These are phyloP conservation scores for Psophocarpus tetragonolobus DNA, from an alignment of 306 rosid species.

Conservation along the genomic window DNA sequence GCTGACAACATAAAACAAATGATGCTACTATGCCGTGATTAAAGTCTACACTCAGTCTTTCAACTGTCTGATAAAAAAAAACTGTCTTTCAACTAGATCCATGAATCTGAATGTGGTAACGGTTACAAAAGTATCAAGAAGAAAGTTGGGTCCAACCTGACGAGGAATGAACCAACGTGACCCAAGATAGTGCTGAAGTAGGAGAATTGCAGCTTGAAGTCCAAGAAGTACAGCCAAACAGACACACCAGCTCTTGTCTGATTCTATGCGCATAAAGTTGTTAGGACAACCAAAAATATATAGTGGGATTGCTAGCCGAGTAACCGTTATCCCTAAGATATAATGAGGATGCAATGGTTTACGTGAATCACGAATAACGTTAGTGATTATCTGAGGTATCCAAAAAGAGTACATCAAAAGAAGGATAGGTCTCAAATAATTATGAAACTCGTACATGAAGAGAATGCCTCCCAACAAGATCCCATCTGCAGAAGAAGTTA, in stretches of 20 bases:
- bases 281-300: conserved; percentile 89
- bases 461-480: conserved; percentile 95
- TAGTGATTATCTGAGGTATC: conserved; percentile 92
- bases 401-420: conserved; percentile 88
- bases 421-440: conserved; percentile 73
- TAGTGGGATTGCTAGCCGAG: conserved; percentile 85
- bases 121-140: conserved; percentile 11
- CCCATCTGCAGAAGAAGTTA: conserved; percentile 72
- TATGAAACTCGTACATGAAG: conserved; percentile 88
- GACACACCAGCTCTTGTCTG: conserved; percentile 77
- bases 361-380: conserved; percentile 84
- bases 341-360: conserved; percentile 94
- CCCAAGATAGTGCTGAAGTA: conserved; percentile 92
- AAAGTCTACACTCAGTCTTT: background rate
- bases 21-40: background rate
- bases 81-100: background rate
- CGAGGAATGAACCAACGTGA: conserved; percentile 98
- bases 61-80: no score
- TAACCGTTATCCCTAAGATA: conserved; percentile 73
- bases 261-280: conserved; percentile 91
- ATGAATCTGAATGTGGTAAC: background rate
- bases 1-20: background rate
- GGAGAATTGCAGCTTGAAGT: conserved; percentile 77
- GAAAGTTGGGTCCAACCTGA: conserved; percentile 58
- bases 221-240: conserved; percentile 61